Evolutionary conservation across 768 basidiomycete genomes (phyloP).

Genomic region (Termitomyces sp.): DNA sequence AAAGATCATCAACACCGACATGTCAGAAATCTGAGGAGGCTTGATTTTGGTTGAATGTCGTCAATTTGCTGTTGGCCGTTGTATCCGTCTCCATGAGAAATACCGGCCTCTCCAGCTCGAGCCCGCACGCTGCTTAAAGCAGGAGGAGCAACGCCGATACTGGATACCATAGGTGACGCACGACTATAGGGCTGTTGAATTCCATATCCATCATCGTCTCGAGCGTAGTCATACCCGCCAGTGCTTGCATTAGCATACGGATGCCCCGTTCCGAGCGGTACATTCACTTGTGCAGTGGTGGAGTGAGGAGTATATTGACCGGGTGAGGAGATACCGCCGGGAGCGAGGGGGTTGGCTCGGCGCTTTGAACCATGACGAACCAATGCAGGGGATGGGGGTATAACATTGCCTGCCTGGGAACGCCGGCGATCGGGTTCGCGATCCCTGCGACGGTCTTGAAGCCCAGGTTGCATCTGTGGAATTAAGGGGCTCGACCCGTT

Average conservation of each 20-base stretch:
- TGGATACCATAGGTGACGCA: conserved; percentile 77
- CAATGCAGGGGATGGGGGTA: conserved; percentile 74
- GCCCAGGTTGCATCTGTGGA: conserved; percentile 52
- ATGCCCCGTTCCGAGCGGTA: conserved; percentile 55
- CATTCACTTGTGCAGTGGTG: conserved; percentile 67
- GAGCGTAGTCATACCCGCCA: conserved; percentile 56
- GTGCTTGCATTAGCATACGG: conserved; percentile 62
- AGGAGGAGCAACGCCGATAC: conserved; percentile 60
- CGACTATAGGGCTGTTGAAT: conserved; percentile 60
- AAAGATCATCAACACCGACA: conserved; percentile 59
- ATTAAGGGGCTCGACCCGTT: conserved; percentile 57
- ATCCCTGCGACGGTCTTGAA: conserved; percentile 54
- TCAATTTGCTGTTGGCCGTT: conserved; percentile 53
- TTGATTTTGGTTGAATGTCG: conserved; percentile 45
- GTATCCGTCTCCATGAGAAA: conserved; percentile 55
- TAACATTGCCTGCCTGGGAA: conserved; percentile 48
- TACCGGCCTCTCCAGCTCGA: conserved; percentile 61
- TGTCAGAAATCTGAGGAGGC: conserved; percentile 65
- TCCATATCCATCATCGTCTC: conserved; percentile 54
- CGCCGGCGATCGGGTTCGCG: conserved; percentile 63
- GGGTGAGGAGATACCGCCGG: conserved; percentile 38
- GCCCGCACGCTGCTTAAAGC: conserved; percentile 72
- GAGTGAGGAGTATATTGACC: conserved; percentile 69
- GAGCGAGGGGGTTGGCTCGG: conserved; percentile 53
- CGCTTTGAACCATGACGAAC: conserved; percentile 74